These are phyloP conservation scores for Seiridium cupressi DNA, from an alignment of 2,329 filamentous ascomycete species.

Conservation along the genomic window DNA sequence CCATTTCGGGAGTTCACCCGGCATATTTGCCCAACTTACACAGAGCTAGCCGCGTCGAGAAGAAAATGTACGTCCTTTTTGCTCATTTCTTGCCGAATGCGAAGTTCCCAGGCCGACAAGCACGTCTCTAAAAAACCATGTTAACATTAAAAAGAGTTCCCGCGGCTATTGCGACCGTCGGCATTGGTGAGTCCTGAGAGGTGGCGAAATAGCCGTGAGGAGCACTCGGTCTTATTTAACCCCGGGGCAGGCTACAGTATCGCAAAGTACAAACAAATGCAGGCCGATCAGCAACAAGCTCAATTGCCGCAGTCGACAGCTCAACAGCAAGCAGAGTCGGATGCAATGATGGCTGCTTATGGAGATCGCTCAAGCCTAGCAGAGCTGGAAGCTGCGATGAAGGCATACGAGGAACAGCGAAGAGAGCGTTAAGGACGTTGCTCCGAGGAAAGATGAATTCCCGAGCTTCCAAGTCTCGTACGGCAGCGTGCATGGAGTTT, in stretches of 20 bases:
- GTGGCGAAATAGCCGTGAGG: not conserved
- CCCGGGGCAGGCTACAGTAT: slow-evolving; percentile 24
- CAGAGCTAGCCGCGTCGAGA: slow-evolving; percentile 23
- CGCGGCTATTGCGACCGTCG: slow-evolving; percentile 27
- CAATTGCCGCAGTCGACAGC: slow-evolving; percentile 18
- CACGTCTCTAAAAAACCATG: slow-evolving; percentile 10
- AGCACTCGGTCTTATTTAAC: not conserved
- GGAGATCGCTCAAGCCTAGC: slow-evolving; percentile 47
- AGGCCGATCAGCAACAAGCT: slow-evolving; percentile 17
- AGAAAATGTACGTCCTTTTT: slow-evolving; percentile 17
- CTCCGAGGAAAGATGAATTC: not conserved
- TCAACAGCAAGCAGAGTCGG: slow-evolving; percentile 28
- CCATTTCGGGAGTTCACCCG: slow-evolving; percentile 25
- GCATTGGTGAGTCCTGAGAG: slow-evolving; percentile 23
- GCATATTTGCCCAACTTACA: slow-evolving; percentile 26
- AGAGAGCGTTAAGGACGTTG: not conserved
- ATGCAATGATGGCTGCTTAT: slow-evolving; percentile 47
- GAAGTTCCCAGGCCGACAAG: not conserved
- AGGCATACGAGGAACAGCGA: slow-evolving; percentile 36
- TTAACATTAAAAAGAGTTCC: slow-evolving; percentile 23
- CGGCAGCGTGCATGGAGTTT: not conserved
- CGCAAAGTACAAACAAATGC: slow-evolving; percentile 23
- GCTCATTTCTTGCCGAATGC: not conserved
- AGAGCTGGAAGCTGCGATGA: slow-evolving; percentile 46
- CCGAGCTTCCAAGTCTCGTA: not conserved